Evolutionary conservation across 768 basidiomycete species (phyloP).

Genomic region (Hygrophorus russula): DNA sequence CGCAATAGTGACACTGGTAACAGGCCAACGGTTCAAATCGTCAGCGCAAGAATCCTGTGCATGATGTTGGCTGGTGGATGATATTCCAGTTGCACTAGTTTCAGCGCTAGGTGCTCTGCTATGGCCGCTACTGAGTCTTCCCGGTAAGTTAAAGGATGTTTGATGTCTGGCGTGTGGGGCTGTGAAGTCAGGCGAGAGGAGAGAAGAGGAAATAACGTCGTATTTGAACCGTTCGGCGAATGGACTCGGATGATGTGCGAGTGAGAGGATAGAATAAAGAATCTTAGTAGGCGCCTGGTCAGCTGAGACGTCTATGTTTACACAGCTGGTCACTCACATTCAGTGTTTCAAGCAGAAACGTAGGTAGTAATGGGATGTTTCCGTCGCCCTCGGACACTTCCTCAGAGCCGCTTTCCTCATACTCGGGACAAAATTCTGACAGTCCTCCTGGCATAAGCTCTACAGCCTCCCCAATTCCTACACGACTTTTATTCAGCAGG

Average conservation of each 20-base stretch:
- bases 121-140: conserved; percentile 25
- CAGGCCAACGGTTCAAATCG: conserved; percentile 25
- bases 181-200: conserved; percentile 50
- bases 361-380: no score
- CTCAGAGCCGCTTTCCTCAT: no score
- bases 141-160: conserved; percentile 31
- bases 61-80: conserved; percentile 11
- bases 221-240: conserved; percentile 80
- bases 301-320: not conserved
- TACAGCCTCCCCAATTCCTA: conserved; percentile 7
- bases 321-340: conserved; percentile 1
- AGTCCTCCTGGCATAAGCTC: conserved; percentile 7
- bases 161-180: conserved; percentile 25
- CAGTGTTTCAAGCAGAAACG: no score
- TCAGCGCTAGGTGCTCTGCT: conserved; percentile 27
- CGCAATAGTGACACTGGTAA: conserved; percentile 26
- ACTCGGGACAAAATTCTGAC: no score
- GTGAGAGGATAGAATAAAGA: conserved; percentile 25
- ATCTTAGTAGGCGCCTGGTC: conserved; percentile 18
- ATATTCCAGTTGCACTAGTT: conserved; percentile 9
- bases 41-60: conserved; percentile 16
- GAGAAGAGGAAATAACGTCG: conserved; percentile 68
- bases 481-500: conserved; percentile 1
- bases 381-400: no score
- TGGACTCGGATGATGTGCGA: conserved; percentile 26